Conservation (phyloP, 2,329 filamentous ascomycete genomes). For the Bipolaris bicolor region DNA sequence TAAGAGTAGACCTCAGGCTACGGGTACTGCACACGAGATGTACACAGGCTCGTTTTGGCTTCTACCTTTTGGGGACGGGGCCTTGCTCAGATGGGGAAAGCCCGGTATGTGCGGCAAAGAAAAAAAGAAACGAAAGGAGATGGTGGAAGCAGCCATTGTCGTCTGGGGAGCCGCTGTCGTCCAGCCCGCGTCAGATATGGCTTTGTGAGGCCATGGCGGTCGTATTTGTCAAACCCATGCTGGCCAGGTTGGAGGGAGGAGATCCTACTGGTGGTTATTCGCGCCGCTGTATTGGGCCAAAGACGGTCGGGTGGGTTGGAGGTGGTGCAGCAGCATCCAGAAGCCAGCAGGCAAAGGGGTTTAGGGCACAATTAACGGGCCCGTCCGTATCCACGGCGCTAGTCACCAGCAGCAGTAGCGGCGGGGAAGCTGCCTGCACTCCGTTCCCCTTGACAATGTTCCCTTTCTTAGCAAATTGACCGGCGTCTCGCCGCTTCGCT, state of each 20-base stretch:
- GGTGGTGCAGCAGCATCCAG: not conserved
- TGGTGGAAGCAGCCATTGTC: too few relatives aligned
- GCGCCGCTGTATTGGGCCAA: not conserved
- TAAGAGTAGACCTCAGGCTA: too few relatives aligned
- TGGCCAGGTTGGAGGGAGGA: not conserved
- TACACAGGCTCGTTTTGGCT: not conserved
- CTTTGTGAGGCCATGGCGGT: not conserved
- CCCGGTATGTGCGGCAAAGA: too few relatives aligned
- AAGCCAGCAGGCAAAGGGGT: not conserved
- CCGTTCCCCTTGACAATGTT: not conserved
- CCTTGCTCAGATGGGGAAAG: too few relatives aligned
- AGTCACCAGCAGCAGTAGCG: not conserved
- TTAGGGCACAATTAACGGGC: not conserved
- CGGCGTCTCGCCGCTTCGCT: not conserved
- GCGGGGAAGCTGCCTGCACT: not conserved
- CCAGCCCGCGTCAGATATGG: too few relatives aligned
- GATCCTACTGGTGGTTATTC: not conserved
- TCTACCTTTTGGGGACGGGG: too few relatives aligned
- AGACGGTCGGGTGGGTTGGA: not conserved
- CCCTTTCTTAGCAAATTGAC: conserved; percentile 1
- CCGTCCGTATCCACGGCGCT: not conserved
- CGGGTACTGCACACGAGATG: not conserved
- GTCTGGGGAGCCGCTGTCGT: too few relatives aligned
- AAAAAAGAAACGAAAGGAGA: too few relatives aligned
- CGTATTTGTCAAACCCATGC: not conserved